Conservation (phyloP, 345 rosid genomes). For the Euphorbia pulcherrima region DNA sequence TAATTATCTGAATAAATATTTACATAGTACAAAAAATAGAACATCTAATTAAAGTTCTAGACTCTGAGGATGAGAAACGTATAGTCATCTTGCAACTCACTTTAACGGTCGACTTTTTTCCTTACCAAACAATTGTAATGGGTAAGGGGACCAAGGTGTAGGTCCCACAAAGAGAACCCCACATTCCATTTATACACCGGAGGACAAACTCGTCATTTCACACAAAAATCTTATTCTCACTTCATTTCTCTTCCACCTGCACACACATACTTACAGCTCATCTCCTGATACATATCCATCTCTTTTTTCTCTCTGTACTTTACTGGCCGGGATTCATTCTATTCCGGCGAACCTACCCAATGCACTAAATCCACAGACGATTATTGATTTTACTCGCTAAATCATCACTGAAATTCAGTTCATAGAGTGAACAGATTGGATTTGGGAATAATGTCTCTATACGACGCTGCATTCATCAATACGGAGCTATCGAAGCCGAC, state of each 20-base stretch:
- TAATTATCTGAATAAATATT: too few relatives aligned
- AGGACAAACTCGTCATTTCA: slow-evolving; percentile 13
- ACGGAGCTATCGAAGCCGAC: slow-evolving; percentile 79
- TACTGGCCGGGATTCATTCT: slow-evolving; percentile 1
- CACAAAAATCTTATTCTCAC: not conserved
- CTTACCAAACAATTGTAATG: not conserved
- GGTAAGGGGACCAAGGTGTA: not conserved
- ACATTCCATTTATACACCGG: not conserved
- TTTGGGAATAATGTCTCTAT: slow-evolving; percentile 38
- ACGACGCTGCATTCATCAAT: slow-evolving; percentile 66
- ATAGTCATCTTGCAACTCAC: too few relatives aligned
- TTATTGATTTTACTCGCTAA: not conserved
- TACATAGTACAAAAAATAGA: too few relatives aligned
- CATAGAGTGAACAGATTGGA: not conserved
- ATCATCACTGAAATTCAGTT: not conserved
- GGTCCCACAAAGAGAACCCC: slow-evolving; percentile 1
- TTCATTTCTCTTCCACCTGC: slow-evolving; percentile 10
- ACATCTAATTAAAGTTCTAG: too few relatives aligned
- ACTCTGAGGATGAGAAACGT: too few relatives aligned
- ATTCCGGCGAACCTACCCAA: slow-evolving; percentile 13
- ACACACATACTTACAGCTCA: slow-evolving; percentile 22
- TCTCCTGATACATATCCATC: not conserved
- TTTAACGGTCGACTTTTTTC: slow-evolving; percentile 18
- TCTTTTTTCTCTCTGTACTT: not conserved
- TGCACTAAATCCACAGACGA: not conserved